phyloP scores from a whole-genome alignment of 2,329 filamentous ascomycete species.

The Fusarium sp. region DNA sequence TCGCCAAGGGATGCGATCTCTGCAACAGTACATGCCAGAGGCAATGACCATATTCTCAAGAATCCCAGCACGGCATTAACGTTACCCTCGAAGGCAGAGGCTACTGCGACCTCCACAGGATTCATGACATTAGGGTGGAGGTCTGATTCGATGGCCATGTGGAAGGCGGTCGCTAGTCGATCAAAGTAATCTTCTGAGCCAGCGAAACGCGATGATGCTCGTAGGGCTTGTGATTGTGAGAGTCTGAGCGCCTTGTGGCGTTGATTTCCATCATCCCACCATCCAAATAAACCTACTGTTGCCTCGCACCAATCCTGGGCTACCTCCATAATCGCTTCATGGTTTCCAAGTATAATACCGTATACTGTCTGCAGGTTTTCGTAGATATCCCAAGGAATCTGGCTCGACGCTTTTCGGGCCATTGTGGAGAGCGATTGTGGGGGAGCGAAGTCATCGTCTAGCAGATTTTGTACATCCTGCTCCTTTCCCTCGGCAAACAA shows the following conservation, averaged over 20 bases:
- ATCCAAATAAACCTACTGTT: slow-evolving; percentile 83
- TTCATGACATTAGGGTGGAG: slow-evolving; percentile 83
- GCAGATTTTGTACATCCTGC: slow-evolving; percentile 54
- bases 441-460: slow-evolving; percentile 54
- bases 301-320: slow-evolving; percentile 95
- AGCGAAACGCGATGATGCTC: slow-evolving; percentile 58
- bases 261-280: slow-evolving; percentile 87
- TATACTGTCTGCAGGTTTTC: slow-evolving; percentile 86
- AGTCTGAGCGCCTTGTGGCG: slow-evolving; percentile 58
- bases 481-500: slow-evolving; percentile 83
- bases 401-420: slow-evolving; percentile 83
- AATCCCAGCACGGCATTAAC: slow-evolving; percentile 80
- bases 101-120: slow-evolving; percentile 83
- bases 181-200: slow-evolving; percentile 78
- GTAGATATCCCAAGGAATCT: slow-evolving; percentile 91
- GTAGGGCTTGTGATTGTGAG: slow-evolving; percentile 57
- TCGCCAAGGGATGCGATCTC: slow-evolving; percentile 87
- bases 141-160: slow-evolving; percentile 75
- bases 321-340: slow-evolving; percentile 79
- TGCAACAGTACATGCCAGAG: slow-evolving; percentile 80
- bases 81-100: slow-evolving; percentile 86
- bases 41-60: slow-evolving; percentile 83
- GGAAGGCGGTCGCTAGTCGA: slow-evolving; percentile 78
- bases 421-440: slow-evolving; percentile 71
- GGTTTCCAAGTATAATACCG: slow-evolving; percentile 81